Percentiles rank a stretch among this genome's conserved stretches.
These are phyloP conservation scores for Penicillium sp. DNA, from an alignment of 2,329 filamentous ascomycete species.

Conservation along the genomic window DNA sequence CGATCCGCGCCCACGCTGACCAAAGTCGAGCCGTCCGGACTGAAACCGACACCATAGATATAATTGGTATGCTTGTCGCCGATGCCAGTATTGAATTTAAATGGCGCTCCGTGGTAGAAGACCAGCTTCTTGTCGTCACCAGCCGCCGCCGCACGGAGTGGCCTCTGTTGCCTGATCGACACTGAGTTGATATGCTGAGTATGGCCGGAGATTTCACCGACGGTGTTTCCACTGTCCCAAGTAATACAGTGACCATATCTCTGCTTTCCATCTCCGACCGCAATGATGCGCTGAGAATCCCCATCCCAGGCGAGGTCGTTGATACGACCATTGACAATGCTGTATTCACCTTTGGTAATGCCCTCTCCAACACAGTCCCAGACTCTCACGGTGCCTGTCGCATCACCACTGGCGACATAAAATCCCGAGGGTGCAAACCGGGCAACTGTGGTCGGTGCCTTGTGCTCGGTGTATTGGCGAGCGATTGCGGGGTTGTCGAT, in stretches of 20 bases:
- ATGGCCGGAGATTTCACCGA: conserved; percentile 90
- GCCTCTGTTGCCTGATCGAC: conserved; percentile 79
- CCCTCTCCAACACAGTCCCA: conserved; percentile 87
- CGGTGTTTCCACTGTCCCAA: conserved; percentile 89
- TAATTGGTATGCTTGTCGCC: conserved; percentile 78
- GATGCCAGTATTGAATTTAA: conserved; percentile 87
- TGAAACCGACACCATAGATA: conserved; percentile 81
- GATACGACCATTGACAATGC: conserved; percentile 88
- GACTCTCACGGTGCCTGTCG: conserved; percentile 74
- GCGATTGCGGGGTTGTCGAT: conserved; percentile 82
- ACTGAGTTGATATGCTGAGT: conserved; percentile 86
- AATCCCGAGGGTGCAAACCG: conserved; percentile 91
- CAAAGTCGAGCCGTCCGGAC: conserved; percentile 73
- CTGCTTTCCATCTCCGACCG: conserved; percentile 90
- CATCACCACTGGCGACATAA: conserved; percentile 89
- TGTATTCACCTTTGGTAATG: conserved; percentile 87
- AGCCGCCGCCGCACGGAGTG: conserved; percentile 84
- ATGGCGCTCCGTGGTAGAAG: conserved; percentile 89
- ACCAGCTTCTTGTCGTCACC: conserved; percentile 85
- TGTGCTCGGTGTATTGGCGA: conserved; percentile 91
- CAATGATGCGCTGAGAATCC: conserved; percentile 92
- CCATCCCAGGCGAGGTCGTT: conserved; percentile 98
- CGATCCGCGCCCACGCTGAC: conserved; percentile 91
- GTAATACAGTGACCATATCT: conserved; percentile 91
- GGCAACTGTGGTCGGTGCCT: conserved; percentile 79